phyloP scores from a whole-genome alignment of 805 yeast genomes.

The Hemisphaericaspora nanyangensis region DNA sequence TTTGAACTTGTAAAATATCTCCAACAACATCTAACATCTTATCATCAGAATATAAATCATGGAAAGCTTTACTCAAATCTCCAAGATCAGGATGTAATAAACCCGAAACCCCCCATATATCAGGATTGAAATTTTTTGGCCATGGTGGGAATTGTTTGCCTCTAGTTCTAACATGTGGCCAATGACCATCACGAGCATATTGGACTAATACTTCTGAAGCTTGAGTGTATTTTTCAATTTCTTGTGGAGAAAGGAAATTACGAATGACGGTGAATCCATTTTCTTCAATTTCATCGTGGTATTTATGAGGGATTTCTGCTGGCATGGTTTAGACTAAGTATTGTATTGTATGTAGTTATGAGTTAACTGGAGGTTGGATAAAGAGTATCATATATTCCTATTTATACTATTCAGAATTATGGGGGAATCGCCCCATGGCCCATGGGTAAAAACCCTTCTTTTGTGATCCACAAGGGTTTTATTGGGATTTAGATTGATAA shows the following conservation, averaged over 20 bases:
- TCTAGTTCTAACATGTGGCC: conserved; percentile 47
- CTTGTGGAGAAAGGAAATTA: conserved; percentile 37
- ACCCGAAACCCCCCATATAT: conserved; percentile 51
- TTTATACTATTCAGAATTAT: too few relatives aligned
- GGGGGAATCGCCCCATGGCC: too few relatives aligned
- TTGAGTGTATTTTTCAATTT: conserved; percentile 30
- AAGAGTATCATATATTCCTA: too few relatives aligned
- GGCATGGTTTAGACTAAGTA: too few relatives aligned
- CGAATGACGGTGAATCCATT: conserved; percentile 38
- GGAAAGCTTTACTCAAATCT: conserved; percentile 33
- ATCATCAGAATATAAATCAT: conserved; percentile 36
- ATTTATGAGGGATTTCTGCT: conserved; percentile 16
- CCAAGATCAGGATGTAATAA: conserved; percentile 45
- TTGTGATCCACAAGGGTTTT: too few relatives aligned
- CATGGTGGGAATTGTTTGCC: conserved; percentile 59
- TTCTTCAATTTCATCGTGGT: conserved; percentile 34
- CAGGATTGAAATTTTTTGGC: conserved; percentile 48
- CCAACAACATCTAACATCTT: conserved; percentile 36
- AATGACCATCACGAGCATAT: conserved; percentile 43
- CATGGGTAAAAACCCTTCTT: too few relatives aligned
- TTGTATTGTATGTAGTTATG: too few relatives aligned
- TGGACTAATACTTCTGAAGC: conserved; percentile 37
- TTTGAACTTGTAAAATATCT: conserved; percentile 40
- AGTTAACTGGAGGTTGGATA: too few relatives aligned
- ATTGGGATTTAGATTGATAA: too few relatives aligned